Conservation (phyloP, 1,284 basidiomycete genomes). For the Xerocomus nothofagi region DNA sequence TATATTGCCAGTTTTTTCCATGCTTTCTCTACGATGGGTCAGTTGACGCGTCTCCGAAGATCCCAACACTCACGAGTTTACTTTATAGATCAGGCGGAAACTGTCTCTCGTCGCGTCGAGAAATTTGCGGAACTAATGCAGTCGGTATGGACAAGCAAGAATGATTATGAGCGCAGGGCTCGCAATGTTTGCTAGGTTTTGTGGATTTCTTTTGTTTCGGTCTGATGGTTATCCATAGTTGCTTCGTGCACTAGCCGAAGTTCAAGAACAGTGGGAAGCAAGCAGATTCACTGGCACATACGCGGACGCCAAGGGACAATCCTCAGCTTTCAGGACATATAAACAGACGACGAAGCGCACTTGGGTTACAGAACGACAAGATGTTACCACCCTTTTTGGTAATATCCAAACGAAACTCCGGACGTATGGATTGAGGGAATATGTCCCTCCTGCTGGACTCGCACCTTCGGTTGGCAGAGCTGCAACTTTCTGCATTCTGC, state of each 20-base stretch:
- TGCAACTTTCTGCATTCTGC: background rate
- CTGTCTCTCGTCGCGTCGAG: constrained; percentile 89
- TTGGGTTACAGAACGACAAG: constrained; percentile 91
- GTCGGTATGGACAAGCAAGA: constrained; percentile 80
- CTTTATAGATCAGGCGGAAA: constrained; percentile 85
- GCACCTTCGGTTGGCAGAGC: constrained; percentile 51
- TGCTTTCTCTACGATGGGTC: constrained; percentile 96
- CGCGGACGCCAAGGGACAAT: constrained; percentile 76
- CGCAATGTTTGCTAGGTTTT: constrained; percentile 51
- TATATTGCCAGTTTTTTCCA: constrained; percentile 97
- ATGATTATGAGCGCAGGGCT: constrained; percentile 93
- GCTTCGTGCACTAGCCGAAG: constrained; percentile 60
- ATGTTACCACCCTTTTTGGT: constrained; percentile 84
- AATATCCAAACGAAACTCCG: constrained; percentile 94
- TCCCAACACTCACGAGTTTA: background rate
- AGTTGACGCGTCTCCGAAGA: constrained; percentile 22
- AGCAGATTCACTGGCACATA: constrained; percentile 74
- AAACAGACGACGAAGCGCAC: constrained; percentile 84
- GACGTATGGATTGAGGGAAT: constrained; percentile 86
- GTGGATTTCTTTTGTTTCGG: background rate
- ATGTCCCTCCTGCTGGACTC: constrained; percentile 76
- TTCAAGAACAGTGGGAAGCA: constrained; percentile 65
- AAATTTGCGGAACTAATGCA: constrained; percentile 97
- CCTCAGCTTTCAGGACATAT: constrained; percentile 75
- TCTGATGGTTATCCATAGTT: constrained; percentile 46